These are phyloP conservation scores for Sicyos edulis DNA, from an alignment of 306 rosid genomes.

Conservation along the genomic window DNA sequence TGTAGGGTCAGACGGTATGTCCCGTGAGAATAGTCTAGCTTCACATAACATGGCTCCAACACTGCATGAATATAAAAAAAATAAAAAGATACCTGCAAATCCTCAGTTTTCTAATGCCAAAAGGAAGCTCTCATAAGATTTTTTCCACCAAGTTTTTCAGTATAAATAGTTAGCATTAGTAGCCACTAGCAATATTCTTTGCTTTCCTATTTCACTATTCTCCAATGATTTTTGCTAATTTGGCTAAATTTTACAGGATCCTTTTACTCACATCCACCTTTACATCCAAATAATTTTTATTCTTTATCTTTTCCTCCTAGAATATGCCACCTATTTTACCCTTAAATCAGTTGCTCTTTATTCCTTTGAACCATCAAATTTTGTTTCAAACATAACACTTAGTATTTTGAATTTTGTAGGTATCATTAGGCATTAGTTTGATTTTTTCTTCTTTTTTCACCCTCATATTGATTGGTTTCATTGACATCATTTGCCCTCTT, in stretches of 20 bases:
- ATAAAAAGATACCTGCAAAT: not conserved
- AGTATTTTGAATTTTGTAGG: not conserved
- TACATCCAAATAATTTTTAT: not conserved
- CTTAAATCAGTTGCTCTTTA: conserved; percentile 1
- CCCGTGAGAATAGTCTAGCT: too few species aligned
- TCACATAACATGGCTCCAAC: too few species aligned
- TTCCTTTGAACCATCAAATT: conserved; percentile 5
- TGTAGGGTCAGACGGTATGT: too few species aligned
- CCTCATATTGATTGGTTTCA: not conserved
- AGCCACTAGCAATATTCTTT: conserved; percentile 1
- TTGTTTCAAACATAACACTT: not conserved
- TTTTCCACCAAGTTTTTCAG: not conserved
- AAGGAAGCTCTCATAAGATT: not conserved
- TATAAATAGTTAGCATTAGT: not conserved
- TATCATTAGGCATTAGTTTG: not conserved
- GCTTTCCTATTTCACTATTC: conserved; percentile 10
- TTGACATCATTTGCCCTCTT: not conserved
- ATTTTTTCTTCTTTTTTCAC: not conserved
- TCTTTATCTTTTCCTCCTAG: conserved; percentile 11
- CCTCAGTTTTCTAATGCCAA: not conserved
- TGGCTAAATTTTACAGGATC: conserved; percentile 11
- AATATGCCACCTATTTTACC: conserved; percentile 15
- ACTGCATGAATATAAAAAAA: too few species aligned
- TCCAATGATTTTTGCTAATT: conserved; percentile 12
- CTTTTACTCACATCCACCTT: conserved; percentile 3